phyloP scores from a whole-genome alignment of 768 basidiomycete species.

The Termitomyces sp. region DNA sequence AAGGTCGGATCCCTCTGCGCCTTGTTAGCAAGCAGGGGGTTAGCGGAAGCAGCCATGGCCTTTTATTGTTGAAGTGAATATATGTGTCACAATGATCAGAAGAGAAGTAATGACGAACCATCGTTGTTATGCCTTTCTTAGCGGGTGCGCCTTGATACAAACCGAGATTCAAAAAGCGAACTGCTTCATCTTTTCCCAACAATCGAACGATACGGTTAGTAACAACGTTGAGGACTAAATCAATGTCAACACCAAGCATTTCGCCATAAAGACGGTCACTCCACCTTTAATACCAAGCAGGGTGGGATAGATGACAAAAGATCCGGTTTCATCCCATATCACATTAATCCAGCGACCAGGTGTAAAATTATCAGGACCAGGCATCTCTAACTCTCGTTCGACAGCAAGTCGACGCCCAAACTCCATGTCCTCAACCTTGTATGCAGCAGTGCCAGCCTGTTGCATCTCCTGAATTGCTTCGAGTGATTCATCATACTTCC shows the following conservation, averaged over 20 bases:
- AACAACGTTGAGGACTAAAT: constrained; percentile 84
- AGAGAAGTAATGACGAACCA: constrained; percentile 44
- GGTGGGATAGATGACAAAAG: constrained; percentile 91
- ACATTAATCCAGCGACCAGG: constrained; percentile 82
- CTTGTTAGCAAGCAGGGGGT: constrained; percentile 88
- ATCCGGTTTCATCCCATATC: constrained; percentile 97
- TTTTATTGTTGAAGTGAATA: constrained; percentile 19
- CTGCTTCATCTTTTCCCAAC: constrained; percentile 90
- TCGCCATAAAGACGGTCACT: neutral
- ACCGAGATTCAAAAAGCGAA: constrained; percentile 82
- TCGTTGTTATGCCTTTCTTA: constrained; percentile 76
- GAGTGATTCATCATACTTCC: constrained; percentile 94
- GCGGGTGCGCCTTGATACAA: constrained; percentile 93
- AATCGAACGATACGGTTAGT: constrained; percentile 89
- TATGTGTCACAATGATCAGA: neutral
- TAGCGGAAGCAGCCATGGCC: constrained; percentile 95
- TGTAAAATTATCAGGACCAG: constrained; percentile 64
- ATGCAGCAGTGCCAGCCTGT: constrained; percentile 91
- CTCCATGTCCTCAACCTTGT: constrained; percentile 97
- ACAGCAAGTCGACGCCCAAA: constrained; percentile 93
- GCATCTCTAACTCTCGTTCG: constrained; percentile 86
- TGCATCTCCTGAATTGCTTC: constrained; percentile 97
- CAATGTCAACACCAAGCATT: neutral
- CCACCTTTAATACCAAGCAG: constrained; percentile 92
- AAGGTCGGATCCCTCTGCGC: constrained; percentile 84